Evolutionary conservation across 306 rosid species (phyloP).

Genomic region (Pterocarpus santalinus): DNA sequence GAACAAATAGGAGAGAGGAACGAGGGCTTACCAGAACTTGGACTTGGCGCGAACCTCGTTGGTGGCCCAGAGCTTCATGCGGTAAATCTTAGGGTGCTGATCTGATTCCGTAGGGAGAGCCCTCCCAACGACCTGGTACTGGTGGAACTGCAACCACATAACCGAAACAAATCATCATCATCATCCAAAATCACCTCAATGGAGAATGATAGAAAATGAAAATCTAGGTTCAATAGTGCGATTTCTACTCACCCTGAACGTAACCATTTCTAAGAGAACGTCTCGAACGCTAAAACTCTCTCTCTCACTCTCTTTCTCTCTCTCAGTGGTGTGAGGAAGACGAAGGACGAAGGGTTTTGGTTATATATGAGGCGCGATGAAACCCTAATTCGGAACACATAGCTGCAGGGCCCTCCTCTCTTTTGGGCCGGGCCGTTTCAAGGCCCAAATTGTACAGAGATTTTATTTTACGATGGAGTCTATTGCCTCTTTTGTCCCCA

Average conservation of each 20-base stretch:
- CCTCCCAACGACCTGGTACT: conserved; percentile 94
- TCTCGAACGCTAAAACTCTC: conserved; percentile 21
- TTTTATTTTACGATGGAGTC: neutral
- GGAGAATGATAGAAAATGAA: neutral
- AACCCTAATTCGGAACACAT: conserved; percentile 48
- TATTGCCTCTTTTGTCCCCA: no score
- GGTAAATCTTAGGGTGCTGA: conserved; percentile 82
- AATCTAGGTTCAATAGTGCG: neutral
- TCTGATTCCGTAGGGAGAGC: conserved; percentile 84
- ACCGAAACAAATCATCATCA: neutral
- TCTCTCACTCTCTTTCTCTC: neutral
- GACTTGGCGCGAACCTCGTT: conserved; percentile 97
- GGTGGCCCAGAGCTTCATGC: conserved; percentile 97
- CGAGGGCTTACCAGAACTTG: conserved; percentile 73
- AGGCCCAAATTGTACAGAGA: neutral
- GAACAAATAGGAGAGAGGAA: neutral
- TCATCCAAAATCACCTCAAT: neutral
- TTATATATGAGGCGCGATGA: conserved; percentile 30
- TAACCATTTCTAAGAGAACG: conserved; percentile 61
- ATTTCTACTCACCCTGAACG: conserved; percentile 62
- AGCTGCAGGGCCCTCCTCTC: neutral
- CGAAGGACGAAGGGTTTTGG: conserved; percentile 49
- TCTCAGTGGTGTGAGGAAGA: conserved; percentile 11
- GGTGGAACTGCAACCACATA: conserved; percentile 69
- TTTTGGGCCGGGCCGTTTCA: conserved; percentile 8